Evolutionary conservation across 495 filamentous ascomycete species (phyloP).

Genomic region (Trichoderma orchidacearum): DNA sequence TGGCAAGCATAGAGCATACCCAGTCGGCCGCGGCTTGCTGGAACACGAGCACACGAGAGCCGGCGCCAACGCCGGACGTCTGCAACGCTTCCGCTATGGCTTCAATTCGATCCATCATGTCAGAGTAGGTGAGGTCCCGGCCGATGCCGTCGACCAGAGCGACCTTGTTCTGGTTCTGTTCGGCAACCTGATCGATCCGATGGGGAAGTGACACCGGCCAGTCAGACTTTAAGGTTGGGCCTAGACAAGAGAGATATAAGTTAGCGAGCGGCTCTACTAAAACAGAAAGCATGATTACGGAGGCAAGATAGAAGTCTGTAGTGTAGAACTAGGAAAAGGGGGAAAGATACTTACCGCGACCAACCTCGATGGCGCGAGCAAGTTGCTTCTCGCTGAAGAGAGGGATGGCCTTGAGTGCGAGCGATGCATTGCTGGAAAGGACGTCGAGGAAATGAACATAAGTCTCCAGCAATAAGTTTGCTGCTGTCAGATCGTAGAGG

Average conservation of each 20-base stretch:
- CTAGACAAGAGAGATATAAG: too few relatives aligned
- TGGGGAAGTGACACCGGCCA: constrained; percentile 14
- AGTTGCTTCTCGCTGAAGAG: too few relatives aligned
- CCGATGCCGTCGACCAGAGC: constrained; percentile 9
- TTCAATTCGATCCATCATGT: constrained; percentile 6
- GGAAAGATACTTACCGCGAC: too few relatives aligned
- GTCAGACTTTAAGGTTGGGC: not conserved
- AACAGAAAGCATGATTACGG: too few relatives aligned
- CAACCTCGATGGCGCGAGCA: too few relatives aligned
- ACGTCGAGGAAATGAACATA: not conserved
- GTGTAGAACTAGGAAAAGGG: too few relatives aligned
- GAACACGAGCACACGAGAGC: constrained; percentile 11
- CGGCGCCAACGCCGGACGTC: not conserved
- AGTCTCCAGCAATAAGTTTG: constrained; percentile 1
- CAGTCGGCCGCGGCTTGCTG: constrained; percentile 25
- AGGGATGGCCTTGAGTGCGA: too few relatives aligned
- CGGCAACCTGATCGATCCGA: constrained; percentile 11
- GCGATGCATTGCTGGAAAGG: too few relatives aligned
- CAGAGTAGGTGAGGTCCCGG: constrained; percentile 7
- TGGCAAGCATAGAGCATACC: constrained; percentile 38
- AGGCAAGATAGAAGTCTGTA: too few relatives aligned
- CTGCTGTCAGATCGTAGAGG: constrained; percentile 6
- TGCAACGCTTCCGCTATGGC: constrained; percentile 4
- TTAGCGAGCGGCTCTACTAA: too few relatives aligned
- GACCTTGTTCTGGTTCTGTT: constrained; percentile 1